These are phyloP conservation scores for Tulasnella sp. DNA, from an alignment of 768 basidiomycete species.

Conservation along the genomic window DNA sequence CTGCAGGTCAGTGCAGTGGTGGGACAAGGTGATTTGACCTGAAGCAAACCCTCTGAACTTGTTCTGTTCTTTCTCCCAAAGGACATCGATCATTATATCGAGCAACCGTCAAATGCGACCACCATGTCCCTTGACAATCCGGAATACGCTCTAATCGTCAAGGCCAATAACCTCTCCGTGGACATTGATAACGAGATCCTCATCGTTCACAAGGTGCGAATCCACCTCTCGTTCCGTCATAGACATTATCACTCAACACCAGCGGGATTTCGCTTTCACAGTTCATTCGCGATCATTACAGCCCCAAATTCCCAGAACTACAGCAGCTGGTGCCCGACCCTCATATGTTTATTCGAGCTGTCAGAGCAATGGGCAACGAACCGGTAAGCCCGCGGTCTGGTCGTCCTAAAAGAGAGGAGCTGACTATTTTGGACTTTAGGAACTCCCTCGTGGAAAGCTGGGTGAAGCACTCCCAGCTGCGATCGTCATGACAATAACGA, in stretches of 20 bases:
- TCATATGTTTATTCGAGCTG: conserved; percentile 82
- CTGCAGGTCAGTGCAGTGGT: conserved; percentile 44
- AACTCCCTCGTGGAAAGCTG: conserved; percentile 77
- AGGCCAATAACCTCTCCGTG: conserved; percentile 95
- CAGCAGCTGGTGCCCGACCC: conserved; percentile 92
- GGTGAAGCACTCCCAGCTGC: conserved; percentile 73
- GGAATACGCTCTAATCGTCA: conserved; percentile 92
- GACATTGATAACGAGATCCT: conserved; percentile 98
- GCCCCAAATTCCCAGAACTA: conserved; percentile 88
- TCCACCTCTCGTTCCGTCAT: neutral
- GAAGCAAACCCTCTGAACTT: too few species aligned
- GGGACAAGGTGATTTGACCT: neutral
- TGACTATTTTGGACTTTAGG: conserved; percentile 33
- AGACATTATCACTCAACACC: neutral
- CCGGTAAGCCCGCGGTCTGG: conserved; percentile 36
- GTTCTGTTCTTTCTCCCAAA: conserved; percentile 25
- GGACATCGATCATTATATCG: conserved; percentile 85
- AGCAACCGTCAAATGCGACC: conserved; percentile 65
- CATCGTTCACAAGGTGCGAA: conserved; percentile 78
- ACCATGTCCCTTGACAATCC: conserved; percentile 76
- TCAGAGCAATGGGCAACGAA: conserved; percentile 75
- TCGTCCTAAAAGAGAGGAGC: neutral
- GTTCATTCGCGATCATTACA: conserved; percentile 98
- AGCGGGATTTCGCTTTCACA: conserved; percentile 26
- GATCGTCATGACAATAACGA: conserved; percentile 88